Evolutionary conservation across 2,329 filamentous ascomycete genomes (phyloP).

Genomic region (Anisogramma anomala): DNA sequence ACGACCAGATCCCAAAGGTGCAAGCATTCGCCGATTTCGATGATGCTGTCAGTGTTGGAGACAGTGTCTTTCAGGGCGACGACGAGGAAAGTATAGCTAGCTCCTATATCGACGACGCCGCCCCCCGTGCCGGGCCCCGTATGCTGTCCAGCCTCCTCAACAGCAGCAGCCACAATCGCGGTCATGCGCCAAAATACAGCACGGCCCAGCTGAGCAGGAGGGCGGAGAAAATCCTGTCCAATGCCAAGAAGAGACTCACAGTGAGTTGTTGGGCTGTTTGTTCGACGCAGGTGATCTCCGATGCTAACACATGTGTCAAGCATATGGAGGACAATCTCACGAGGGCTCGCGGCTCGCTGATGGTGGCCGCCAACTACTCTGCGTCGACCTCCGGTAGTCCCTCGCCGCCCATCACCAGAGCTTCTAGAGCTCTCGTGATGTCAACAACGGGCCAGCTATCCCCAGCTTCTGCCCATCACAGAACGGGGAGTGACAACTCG

Average conservation of each 20-base stretch:
- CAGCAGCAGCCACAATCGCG: slow-evolving; percentile 16
- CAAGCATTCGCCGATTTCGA: slow-evolving; percentile 49
- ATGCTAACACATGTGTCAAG: slow-evolving; percentile 33
- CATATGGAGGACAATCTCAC: slow-evolving; percentile 88
- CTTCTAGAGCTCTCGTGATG: slow-evolving; percentile 27
- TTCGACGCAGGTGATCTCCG: not conserved
- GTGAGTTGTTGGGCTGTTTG: slow-evolving; percentile 41
- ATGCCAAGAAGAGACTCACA: slow-evolving; percentile 79
- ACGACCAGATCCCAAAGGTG: slow-evolving; percentile 27
- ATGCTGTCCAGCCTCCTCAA: not conserved
- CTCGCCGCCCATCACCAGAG: slow-evolving; percentile 35
- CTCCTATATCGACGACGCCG: slow-evolving; percentile 38
- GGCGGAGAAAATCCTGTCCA: slow-evolving; percentile 82
- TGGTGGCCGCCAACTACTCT: slow-evolving; percentile 50
- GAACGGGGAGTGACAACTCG: slow-evolving; percentile 51
- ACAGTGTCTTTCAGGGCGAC: slow-evolving; percentile 55
- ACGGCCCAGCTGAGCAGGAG: slow-evolving; percentile 67
- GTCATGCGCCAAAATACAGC: slow-evolving; percentile 51
- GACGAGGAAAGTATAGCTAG: slow-evolving; percentile 56
- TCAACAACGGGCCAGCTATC: slow-evolving; percentile 20
- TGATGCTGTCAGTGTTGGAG: slow-evolving; percentile 49
- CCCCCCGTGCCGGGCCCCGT: slow-evolving; percentile 13
- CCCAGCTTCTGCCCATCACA: slow-evolving; percentile 35
- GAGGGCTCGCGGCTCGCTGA: slow-evolving; percentile 59
- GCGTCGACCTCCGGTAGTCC: slow-evolving; percentile 41